These are phyloP conservation scores for Pulveroboletus frians DNA, from an alignment of 768 basidiomycete species.

Conservation along the genomic window DNA sequence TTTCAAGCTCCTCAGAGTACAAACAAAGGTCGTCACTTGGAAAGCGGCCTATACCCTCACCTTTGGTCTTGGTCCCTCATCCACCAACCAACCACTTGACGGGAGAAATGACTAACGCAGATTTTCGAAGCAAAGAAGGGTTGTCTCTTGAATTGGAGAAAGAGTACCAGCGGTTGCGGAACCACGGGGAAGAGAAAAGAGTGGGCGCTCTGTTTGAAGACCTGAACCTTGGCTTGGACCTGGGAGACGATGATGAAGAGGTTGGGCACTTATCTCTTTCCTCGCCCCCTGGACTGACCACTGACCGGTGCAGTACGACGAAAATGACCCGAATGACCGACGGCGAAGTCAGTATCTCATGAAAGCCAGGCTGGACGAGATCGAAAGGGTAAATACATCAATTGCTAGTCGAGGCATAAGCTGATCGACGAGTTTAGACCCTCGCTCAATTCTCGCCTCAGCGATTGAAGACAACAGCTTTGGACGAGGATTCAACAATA, in stretches of 20 bases:
- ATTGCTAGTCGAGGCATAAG: neutral
- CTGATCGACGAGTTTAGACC: slow-evolving; percentile 36
- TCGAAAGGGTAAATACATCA: slow-evolving; percentile 53
- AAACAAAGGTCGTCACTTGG: slow-evolving; percentile 34
- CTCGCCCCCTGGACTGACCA: slow-evolving; percentile 12
- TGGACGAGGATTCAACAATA: slow-evolving; percentile 20
- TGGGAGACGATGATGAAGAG: slow-evolving; percentile 40
- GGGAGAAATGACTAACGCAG: slow-evolving; percentile 13
- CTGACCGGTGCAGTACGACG: slow-evolving; percentile 47
- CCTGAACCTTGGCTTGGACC: slow-evolving; percentile 40
- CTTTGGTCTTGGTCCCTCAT: slow-evolving; percentile 46
- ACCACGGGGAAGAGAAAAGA: slow-evolving; percentile 40
- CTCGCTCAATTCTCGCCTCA: slow-evolving; percentile 66
- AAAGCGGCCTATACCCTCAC: slow-evolving; percentile 51
- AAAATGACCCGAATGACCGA: slow-evolving; percentile 67
- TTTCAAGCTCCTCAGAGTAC: slow-evolving; percentile 37
- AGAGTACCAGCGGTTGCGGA: slow-evolving; percentile 29
- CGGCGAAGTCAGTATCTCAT: slow-evolving; percentile 71
- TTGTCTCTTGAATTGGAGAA: slow-evolving; percentile 24
- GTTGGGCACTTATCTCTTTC: slow-evolving; percentile 25
- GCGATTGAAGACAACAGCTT: slow-evolving; percentile 19
- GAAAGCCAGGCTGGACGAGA: slow-evolving; percentile 72
- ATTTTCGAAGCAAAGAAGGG: slow-evolving; percentile 15
- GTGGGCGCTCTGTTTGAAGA: slow-evolving; percentile 44
- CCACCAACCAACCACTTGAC: slow-evolving; percentile 27